Evolutionary conservation across 75 land plant genomes (phyloP), one percentile per base, ranked within the genome.

Genomic region (Pinus tabuliformis): DNA sequence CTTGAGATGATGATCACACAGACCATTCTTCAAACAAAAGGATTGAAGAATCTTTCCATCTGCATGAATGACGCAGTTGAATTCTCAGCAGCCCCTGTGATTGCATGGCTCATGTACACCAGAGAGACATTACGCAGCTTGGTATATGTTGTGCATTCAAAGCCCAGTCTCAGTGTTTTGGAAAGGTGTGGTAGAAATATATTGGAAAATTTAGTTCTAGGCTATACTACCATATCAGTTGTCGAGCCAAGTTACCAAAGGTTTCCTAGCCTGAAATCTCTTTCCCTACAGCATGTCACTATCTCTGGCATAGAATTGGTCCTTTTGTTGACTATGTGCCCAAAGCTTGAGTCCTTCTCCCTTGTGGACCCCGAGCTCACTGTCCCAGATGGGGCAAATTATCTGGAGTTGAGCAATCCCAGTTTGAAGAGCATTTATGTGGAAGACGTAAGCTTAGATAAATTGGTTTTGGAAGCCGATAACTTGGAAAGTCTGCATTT

Each of bases 91-190:
- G 87, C 94, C n/a, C 87, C 91, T 12, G 96, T 93, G 45, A 87
- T 89, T 76, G 96, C 96, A 18, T 93, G 96, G 96, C 90, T 93
- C 26, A 87, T 93, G 90, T 87, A 91, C 70, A 93, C 96, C 15
- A 81, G 87, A 59, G 93, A 91, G 52, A 85, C 86, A 12, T 81
- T 93, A 74, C 87, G 85, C 6, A 71, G 73, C 56, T 58, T 93
- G 62, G 59, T 68, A 24, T 91, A 85, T 72, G 89, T 89, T 76
- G 87, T 86, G 12, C 82, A 82, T 21, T 83, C 94, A 22, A 76
- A 63, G 16, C 89, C 96, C 3, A 76, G 74, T 75, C 80, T 93
- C 6, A 91, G 88, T 52, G 82, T 93, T 57, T 81, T 93, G 76
- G 95, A 93, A 3, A 87, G 81, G 58, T 89, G 91, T 77, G 94